Conservation (phyloP, 495 filamentous ascomycete species). For the Hypoxylon subgilvum region DNA sequence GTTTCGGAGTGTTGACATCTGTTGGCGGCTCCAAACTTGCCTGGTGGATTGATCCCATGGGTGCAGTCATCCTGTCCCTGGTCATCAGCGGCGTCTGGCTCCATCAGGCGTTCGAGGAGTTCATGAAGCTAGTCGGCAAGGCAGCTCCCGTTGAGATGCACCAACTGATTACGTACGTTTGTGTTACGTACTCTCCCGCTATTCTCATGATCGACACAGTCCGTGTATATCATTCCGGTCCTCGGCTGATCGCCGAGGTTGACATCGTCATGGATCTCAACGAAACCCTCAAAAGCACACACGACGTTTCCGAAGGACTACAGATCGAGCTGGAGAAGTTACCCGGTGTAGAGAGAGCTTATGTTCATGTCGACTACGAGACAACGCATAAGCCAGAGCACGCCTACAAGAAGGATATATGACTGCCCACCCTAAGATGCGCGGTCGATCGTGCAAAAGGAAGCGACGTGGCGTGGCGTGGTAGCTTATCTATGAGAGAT, state of each 20-base stretch:
- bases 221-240: slow-evolving; percentile 88
- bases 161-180: slow-evolving; percentile 95
- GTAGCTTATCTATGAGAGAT: too few species aligned
- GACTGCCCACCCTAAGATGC: background rate
- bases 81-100: slow-evolving; percentile 82
- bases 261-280: slow-evolving; percentile 83
- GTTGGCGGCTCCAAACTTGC: slow-evolving; percentile 82
- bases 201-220: slow-evolving; percentile 93
- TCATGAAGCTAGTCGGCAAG: slow-evolving; percentile 87
- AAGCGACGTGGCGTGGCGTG: background rate
- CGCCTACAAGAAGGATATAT: slow-evolving; percentile 61
- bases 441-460: background rate
- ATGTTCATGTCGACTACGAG: slow-evolving; percentile 98
- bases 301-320: slow-evolving; percentile 92
- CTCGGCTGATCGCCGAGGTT: slow-evolving; percentile 86
- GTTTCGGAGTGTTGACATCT: slow-evolving; percentile 87
- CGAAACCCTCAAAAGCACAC: slow-evolving; percentile 73
- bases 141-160: slow-evolving; percentile 84
- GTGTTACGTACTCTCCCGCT: slow-evolving; percentile 83
- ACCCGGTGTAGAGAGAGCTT: slow-evolving; percentile 90
- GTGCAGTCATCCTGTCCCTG: slow-evolving; percentile 81
- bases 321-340: slow-evolving; percentile 93
- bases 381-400: slow-evolving; percentile 92
- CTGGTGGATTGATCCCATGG: slow-evolving; percentile 97
- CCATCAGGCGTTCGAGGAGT: slow-evolving; percentile 84